Base-by-base conservation (phyloP, 192 early-diverging fungal genomes). In the Coemansia sp. region DNA sequence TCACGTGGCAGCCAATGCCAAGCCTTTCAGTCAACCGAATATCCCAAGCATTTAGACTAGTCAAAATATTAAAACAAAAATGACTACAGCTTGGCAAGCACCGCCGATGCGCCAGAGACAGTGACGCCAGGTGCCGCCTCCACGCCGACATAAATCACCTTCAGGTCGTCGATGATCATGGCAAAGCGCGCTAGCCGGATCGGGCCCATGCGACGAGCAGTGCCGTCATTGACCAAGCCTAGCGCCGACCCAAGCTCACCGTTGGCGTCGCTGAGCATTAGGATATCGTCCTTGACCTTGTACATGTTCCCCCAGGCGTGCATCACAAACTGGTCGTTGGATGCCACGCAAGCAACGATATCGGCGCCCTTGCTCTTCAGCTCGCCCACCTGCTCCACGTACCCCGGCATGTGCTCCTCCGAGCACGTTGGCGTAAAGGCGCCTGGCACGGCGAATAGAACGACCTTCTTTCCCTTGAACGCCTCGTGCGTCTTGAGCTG, bases 191-290 rank as follows among this genome's bases (percentile, higher is more conserved):
- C 72, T 34, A 89, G 83, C 16, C 92, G 84, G 42, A 88, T 65
- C 26, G 83, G 70, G 59, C 90, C 91, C 83, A 92, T 85, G 45
- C 86, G 85, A 12, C 66, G 70, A 67, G 83, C 80, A 20, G 85
- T 86, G 60, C 85, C 76, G 66, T 90, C 86, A 39, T 70, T 69
- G 52, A 70, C 71, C 35, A 93, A 80, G 33, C 92, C 92, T 9
- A 92, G 81, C n/a, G 87, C 86, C 23, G 72, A 73, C 23, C 84
- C 82, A 39, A 91, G 90, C 18, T 84, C 85, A 60, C 83, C 88
- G 72, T 88, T 90, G 37, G 87, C 91, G 68, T 93, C 92, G 34
- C 89, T 87, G 59, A 89, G 86, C 89, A 93, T 90, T 59, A 78
- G 56, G 50, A 83, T 76, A 42, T 63, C 58, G 62, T 83, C 77